Base-by-base conservation (phyloP, 2,329 filamentous ascomycete species). In the Trichoderma breve region DNA sequence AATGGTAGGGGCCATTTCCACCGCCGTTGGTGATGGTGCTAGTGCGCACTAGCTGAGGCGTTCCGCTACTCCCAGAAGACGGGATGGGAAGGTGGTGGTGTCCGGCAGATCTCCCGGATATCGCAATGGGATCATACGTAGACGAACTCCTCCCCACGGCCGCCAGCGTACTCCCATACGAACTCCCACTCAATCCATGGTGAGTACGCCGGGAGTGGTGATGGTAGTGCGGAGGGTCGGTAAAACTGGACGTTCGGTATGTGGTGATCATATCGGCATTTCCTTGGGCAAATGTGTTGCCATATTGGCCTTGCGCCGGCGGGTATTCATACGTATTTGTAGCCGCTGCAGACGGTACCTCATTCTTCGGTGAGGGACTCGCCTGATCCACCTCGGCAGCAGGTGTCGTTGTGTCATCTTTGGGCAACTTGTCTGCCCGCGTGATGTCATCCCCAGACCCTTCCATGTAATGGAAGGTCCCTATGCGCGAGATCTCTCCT, bases 1-100 rank as follows among this genome's bases (percentile, higher is more conserved):
- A 92, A 76, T 94, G 93, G 82, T 94, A 93, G 1, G 86, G 84
- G 4, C 83, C 81, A 58, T 81, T 78, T 61, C 79, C 76, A 43
- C 80, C 73, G 71, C 77, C 78, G 71, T 80, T 80, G 51, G 81
- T 79, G 15, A 88, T 81, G 2, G 86, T 89, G 79, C 87, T 90
- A 4, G 88, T 90, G 43, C 88, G 84, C 26, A 89, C 83, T 3
- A 90, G 84, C 74, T 85, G 83, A 1, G 88, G 87, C 4, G 82
- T 76, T 6, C 77, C 78, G 66, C 63, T 78, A 7, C 72, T 78
- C 28, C 79, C 79, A 1, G 83, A 80, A 0, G 84, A 80, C 1
- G 86, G 84, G 73, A 86, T 83, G 53, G 86, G 82, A n/a, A 87
- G 77, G 11, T 86, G 77, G 11, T 86, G 81, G 9, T 86, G 81